Conservation (phyloP, 805 yeast species). For the Metschnikowia borealis region DNA sequence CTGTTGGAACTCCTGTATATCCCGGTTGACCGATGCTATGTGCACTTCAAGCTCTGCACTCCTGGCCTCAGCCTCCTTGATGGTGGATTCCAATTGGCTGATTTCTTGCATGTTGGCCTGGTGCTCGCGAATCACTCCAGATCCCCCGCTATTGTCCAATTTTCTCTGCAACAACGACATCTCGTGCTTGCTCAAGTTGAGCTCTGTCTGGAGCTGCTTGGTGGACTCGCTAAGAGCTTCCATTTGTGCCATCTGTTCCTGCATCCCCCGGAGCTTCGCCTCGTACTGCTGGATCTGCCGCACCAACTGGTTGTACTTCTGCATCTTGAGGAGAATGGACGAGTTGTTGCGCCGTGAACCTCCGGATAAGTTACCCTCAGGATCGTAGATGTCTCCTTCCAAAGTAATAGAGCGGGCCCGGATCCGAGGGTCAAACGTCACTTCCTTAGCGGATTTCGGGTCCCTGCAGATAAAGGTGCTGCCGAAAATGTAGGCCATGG, state of each 20-base stretch:
- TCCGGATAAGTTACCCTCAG: slow-evolving; percentile 93
- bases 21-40: slow-evolving; percentile 57
- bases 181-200: slow-evolving; percentile 57
- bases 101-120: slow-evolving; percentile 47
- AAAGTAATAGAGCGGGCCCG: slow-evolving; percentile 80
- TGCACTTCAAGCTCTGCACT: slow-evolving; percentile 37
- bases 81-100: slow-evolving; percentile 32
- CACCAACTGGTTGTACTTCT: slow-evolving; percentile 51
- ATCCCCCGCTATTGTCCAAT: slow-evolving; percentile 52
- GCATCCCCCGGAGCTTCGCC: slow-evolving; percentile 38
- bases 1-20: slow-evolving; percentile 73
- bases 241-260: slow-evolving; percentile 39
- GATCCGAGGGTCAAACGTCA: slow-evolving; percentile 83
- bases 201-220: slow-evolving; percentile 52
- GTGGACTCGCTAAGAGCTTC: slow-evolving; percentile 47
- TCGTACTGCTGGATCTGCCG: slow-evolving; percentile 39
- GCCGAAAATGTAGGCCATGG: slow-evolving; percentile 92
- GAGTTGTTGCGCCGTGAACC: slow-evolving; percentile 71
- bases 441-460: slow-evolving; percentile 80
- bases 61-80: slow-evolving; percentile 31
- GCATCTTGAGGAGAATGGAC: slow-evolving; percentile 61
- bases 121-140: slow-evolving; percentile 50
- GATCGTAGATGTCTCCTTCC: slow-evolving; percentile 94
- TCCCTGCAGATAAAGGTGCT: slow-evolving; percentile 82
- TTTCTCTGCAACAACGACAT: slow-evolving; percentile 52